Evolutionary conservation across 2,329 filamentous ascomycete species (phyloP).

Genomic region (Diaporthe destruens): DNA sequence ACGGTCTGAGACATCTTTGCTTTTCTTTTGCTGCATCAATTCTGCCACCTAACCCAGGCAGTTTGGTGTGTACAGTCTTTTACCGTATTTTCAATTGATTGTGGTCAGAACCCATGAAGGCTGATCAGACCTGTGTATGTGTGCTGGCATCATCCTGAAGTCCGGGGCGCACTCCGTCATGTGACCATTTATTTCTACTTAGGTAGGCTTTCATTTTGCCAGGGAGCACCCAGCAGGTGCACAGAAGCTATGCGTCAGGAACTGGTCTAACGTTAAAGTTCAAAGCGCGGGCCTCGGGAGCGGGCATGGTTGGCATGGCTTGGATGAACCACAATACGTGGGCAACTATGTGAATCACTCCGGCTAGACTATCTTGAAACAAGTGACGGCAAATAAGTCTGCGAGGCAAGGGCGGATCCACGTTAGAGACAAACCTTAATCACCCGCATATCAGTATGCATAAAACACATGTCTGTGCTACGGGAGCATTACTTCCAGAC

Average conservation of each 20-base stretch:
- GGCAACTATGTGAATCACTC: background rate
- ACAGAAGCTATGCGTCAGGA: background rate
- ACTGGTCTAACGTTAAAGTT: no score
- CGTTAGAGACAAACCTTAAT: slow-evolving; percentile 32
- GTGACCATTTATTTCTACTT: no score
- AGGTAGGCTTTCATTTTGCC: no score
- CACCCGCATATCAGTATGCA: background rate
- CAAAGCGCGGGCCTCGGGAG: slow-evolving; percentile 10
- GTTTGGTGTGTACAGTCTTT: no score
- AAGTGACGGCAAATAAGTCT: slow-evolving; percentile 9
- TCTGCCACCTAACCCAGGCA: background rate
- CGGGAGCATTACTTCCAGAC: background rate
- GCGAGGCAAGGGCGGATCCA: slow-evolving; percentile 26
- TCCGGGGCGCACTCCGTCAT: background rate
- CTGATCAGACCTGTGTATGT: background rate
- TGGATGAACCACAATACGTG: slow-evolving; percentile 26
- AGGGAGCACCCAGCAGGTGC: background rate
- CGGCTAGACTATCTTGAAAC: slow-evolving; percentile 29
- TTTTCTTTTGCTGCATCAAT: background rate
- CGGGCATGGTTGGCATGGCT: slow-evolving; percentile 1
- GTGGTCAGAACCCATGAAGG: no score
- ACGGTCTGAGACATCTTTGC: background rate
- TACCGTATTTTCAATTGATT: no score
- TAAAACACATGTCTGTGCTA: slow-evolving; percentile 29
- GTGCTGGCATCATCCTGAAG: no score